phyloP scores from a whole-genome alignment of 768 basidiomycete species.

The Pholiota microspora region DNA sequence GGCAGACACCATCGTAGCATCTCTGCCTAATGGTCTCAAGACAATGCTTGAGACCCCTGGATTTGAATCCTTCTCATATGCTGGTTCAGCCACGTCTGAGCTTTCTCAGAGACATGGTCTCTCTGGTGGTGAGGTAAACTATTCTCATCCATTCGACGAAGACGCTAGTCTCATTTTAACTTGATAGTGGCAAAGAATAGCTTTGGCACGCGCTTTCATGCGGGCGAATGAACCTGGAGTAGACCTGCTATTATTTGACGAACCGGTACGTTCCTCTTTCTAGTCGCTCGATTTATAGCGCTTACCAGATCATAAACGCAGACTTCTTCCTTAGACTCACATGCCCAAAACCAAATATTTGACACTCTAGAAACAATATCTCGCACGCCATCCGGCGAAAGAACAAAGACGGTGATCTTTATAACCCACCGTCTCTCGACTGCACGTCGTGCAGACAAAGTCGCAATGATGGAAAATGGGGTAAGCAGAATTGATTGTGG shows the following conservation, averaged over 20 bases:
- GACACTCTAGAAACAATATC: constrained; percentile 71
- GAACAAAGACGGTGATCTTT: constrained; percentile 73
- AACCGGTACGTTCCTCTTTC: constrained; percentile 54
- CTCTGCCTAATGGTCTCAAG: constrained; percentile 69
- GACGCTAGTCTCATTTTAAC: constrained; percentile 8
- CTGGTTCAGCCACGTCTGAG: constrained; percentile 30
- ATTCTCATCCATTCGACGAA: constrained; percentile 6
- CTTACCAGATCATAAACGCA: constrained; percentile 25
- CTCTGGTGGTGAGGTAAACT: constrained; percentile 79
- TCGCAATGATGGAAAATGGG: constrained; percentile 84
- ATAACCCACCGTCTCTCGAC: constrained; percentile 83
- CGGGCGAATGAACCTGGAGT: constrained; percentile 71
- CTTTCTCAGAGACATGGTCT: constrained; percentile 57
- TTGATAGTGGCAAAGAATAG: constrained; percentile 80
- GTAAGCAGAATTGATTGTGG: constrained; percentile 29
- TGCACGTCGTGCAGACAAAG: constrained; percentile 80
- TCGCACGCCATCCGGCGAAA: constrained; percentile 51
- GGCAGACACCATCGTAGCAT: constrained; percentile 61
- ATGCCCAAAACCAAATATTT: constrained; percentile 78
- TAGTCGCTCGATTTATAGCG: constrained; percentile 5
- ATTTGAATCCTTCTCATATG: constrained; percentile 51
- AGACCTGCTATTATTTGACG: constrained; percentile 82
- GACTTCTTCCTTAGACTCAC: constrained; percentile 80
- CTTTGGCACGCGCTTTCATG: constrained; percentile 87
- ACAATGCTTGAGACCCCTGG: constrained; percentile 68